Conservation (phyloP, 148 eudicot genomes). For the Heliosperma pusillum region DNA sequence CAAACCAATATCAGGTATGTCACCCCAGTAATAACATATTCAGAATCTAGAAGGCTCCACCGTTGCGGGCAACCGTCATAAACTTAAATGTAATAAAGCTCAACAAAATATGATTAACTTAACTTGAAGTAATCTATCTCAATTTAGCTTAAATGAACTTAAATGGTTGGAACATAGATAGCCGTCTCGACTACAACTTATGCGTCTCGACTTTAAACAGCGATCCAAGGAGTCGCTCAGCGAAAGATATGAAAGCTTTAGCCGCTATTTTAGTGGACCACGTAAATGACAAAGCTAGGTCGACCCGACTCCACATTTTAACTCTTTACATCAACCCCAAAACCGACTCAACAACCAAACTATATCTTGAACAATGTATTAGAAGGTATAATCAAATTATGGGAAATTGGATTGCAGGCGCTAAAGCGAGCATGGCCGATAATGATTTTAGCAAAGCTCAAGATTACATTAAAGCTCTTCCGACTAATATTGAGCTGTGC, state of each 20-base stretch:
- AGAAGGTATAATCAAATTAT: neutral
- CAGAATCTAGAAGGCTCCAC: no score
- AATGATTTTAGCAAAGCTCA: conserved; percentile 1
- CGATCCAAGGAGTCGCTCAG: neutral
- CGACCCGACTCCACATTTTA: neutral
- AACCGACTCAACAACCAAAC: neutral
- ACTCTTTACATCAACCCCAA: neutral
- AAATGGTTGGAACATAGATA: no score
- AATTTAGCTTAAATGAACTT: no score
- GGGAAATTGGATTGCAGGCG: neutral
- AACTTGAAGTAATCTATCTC: no score
- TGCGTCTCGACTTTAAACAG: conserved; percentile 14
- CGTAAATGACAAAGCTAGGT: neutral
- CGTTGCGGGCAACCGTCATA: no score
- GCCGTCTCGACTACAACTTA: neutral
- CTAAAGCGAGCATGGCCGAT: neutral
- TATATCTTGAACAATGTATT: neutral
- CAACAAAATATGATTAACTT: no score
- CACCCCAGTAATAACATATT: no score
- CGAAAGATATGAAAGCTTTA: neutral
- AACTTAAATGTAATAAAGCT: no score
- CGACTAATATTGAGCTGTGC: neutral
- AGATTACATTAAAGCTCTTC: neutral
- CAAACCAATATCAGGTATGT: no score
- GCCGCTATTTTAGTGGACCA: neutral